Evolutionary conservation across 2,329 filamentous ascomycete species (phyloP).

Genomic region (Penicillium sp.): DNA sequence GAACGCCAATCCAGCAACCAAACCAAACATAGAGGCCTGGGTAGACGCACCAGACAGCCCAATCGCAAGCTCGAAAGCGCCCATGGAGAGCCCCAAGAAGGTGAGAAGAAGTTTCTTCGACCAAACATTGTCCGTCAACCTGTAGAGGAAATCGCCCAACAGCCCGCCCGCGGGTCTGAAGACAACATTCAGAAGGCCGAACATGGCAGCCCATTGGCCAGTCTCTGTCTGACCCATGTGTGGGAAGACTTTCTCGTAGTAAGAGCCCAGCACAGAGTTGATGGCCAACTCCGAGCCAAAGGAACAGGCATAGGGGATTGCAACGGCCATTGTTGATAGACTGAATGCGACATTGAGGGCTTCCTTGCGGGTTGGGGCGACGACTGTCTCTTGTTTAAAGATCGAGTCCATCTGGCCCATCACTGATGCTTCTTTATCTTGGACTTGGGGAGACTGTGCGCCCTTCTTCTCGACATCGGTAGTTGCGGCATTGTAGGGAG

Average conservation of each 20-base stretch:
- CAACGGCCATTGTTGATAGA: conserved; percentile 55
- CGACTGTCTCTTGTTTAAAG: conserved; percentile 60
- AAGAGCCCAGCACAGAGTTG: conserved; percentile 62
- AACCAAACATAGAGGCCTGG: conserved; percentile 69
- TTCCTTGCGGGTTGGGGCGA: conserved; percentile 64
- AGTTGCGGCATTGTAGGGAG: conserved; percentile 21
- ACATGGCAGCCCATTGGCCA: conserved; percentile 59
- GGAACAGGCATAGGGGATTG: conserved; percentile 60
- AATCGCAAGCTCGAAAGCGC: conserved; percentile 64
- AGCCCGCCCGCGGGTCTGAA: conserved; percentile 53
- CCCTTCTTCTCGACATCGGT: conserved; percentile 39
- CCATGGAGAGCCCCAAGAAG: conserved; percentile 57
- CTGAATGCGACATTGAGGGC: conserved; percentile 64
- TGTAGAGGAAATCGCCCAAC: conserved; percentile 59
- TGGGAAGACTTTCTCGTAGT: conserved; percentile 60
- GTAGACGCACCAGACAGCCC: conserved; percentile 64
- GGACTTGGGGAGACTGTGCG: conserved; percentile 23
- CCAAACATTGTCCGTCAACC: conserved; percentile 56
- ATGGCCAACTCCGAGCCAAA: conserved; percentile 64
- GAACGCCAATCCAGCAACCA: conserved; percentile 75
- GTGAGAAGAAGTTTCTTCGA: conserved; percentile 66
- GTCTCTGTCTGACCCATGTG: conserved; percentile 56
- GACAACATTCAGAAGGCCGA: conserved; percentile 55
- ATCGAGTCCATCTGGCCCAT: conserved; percentile 51
- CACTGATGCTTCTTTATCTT: conserved; percentile 46